These are phyloP conservation scores for Yarrowia sp. DNA, from an alignment of 805 yeast genomes.

Conservation along the genomic window DNA sequence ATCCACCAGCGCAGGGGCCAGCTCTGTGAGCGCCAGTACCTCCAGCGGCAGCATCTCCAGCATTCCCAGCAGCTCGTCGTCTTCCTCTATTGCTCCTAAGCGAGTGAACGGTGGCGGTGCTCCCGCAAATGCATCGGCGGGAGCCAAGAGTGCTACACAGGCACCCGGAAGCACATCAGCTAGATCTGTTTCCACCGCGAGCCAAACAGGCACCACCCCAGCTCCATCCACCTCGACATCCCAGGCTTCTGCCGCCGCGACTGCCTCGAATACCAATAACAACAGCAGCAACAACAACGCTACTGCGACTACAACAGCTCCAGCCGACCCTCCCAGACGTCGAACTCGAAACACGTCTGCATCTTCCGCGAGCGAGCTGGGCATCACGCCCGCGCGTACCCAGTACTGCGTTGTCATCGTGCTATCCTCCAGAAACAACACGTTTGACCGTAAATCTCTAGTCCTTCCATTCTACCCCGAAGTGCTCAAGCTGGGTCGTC, in stretches of 20 bases:
- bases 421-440: constrained; percentile 69
- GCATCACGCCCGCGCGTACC: constrained; percentile 31
- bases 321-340: neutral
- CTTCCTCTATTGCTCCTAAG: constrained; percentile 7
- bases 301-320: neutral
- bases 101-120: neutral
- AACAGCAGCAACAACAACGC: neutral
- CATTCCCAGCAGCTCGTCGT: neutral
- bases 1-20: neutral
- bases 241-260: neutral
- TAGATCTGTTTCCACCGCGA: neutral
- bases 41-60: constrained; percentile 14
- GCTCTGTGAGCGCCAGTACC: neutral
- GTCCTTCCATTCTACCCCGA: constrained; percentile 80
- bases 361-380: constrained; percentile 14
- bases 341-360: constrained; percentile 19
- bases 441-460: constrained; percentile 75
- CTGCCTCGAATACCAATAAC: neutral
- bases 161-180: neutral
- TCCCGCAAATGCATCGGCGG: neutral
- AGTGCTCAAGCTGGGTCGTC: constrained; percentile 83
- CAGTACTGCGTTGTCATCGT: constrained; percentile 52
- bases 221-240: neutral
- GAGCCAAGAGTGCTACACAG: neutral
- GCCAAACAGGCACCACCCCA: neutral